Base-by-base conservation (phyloP, 805 yeast species). In the Priceomyces carsonii region DNA sequence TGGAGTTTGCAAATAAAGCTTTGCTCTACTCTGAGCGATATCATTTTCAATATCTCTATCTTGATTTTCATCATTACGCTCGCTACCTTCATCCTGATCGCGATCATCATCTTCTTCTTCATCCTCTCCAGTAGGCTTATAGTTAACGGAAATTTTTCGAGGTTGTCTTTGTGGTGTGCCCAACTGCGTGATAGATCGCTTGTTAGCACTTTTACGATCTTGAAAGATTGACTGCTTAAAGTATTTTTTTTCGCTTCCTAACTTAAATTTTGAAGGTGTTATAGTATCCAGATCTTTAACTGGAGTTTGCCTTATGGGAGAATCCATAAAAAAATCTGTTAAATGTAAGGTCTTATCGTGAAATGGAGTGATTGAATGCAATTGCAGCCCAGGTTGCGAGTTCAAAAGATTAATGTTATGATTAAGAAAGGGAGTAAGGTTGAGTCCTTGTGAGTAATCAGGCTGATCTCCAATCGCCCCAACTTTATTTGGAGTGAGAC, bases 241-340 rank as follows among this genome's bases (percentile, higher is more conserved):
- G 12, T 31, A 26, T 14, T 40, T 40, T 32, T 44, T 51, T 15
- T 50, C 58, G 28, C 52, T 43, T 9, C 42, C 50, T 5, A 63
- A 29, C 25, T 44, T 51, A 36, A 66, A 68, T 37, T 56, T 58
- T 7, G 70, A 62, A 2, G 73, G 73, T 3, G 73, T 68, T 20
- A 66, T 62, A 4, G 69, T 59, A 32, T 57, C 68, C 26, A 60
- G 32, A 29, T 59, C 64, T 36, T 57, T 63, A 8, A 56, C 39
- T 8, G 72, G 69, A 2, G 67, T 53, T 22, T 55, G 55, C 18
- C 58, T 47, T 25, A 66, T 63, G 10, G 73, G 73, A n/a, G 68
- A 57, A 35, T 68, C 73, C 58, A 65, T 66, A 46, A 66, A 67
- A 33, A 68, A 67, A 43, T 68, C 73, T 5, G 67, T 50, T 27